Percentiles rank a stretch among this genome's conserved stretches.
phyloP scores from a whole-genome alignment of 169 alveolate species.

The Amoebophrya sp. region DNA sequence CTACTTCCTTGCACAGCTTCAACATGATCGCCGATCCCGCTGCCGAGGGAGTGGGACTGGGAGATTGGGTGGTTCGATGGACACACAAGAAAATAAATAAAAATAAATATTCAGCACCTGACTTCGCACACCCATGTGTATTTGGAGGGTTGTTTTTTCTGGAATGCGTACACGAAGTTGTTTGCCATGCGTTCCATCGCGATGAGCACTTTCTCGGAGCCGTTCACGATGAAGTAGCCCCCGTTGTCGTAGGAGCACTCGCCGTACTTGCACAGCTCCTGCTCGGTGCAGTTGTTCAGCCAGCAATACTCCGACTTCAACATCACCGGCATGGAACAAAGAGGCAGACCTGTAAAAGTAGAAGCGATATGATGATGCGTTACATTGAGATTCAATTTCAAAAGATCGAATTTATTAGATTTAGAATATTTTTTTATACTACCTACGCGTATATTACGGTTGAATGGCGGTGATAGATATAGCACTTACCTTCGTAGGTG shows the following conservation, averaged over 20 bases:
- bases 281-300: slow-evolving; percentile 63
- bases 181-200: slow-evolving; percentile 99
- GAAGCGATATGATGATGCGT: background rate
- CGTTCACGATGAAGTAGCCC: slow-evolving; percentile 87
- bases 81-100: background rate
- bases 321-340: slow-evolving; percentile 91
- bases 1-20: too few species aligned
- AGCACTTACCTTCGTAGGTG: slow-evolving; percentile 34
- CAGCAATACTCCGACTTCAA: slow-evolving; percentile 84
- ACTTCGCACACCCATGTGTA: slow-evolving; percentile 94
- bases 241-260: slow-evolving; percentile 94
- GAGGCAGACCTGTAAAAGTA: slow-evolving; percentile 38
- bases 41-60: background rate
- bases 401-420: too few species aligned
- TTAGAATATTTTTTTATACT: too few species aligned
- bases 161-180: slow-evolving; percentile 93
- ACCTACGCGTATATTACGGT: too few species aligned
- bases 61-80: background rate
- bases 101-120: background rate
- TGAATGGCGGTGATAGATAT: background rate
- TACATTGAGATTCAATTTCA: background rate
- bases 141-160: slow-evolving; percentile 88
- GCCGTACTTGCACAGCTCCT: slow-evolving; percentile 73
- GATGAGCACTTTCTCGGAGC: slow-evolving; percentile 94
- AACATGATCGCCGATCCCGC: background rate